phyloP scores from a whole-genome alignment of 169 alveolate species.

The Toxoplasma gondii region DNA sequence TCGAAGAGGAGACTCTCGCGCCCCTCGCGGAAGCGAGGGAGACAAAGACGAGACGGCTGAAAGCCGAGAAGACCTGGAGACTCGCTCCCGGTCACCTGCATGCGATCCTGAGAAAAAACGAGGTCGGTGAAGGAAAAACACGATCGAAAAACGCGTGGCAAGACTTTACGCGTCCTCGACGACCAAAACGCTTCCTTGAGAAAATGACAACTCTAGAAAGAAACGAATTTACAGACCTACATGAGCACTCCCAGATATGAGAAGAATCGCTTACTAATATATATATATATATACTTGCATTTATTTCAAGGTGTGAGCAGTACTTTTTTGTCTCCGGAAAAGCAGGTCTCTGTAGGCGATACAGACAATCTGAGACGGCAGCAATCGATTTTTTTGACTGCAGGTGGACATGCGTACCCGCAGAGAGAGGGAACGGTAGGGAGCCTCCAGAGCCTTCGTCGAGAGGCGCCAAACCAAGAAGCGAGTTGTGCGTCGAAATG shows the following conservation, averaged over 20 bases:
- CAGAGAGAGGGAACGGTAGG: background rate
- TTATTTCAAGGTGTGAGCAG: background rate
- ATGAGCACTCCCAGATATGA: background rate
- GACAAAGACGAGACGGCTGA: background rate
- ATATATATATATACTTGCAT: too few species aligned
- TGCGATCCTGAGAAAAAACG: background rate
- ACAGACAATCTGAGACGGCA: too few species aligned
- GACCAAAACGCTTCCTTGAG: too few species aligned
- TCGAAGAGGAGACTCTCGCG: background rate
- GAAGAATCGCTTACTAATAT: background rate
- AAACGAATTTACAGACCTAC: too few species aligned
- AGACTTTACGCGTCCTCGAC: too few species aligned
- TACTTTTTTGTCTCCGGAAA: too few species aligned
- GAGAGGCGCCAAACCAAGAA: background rate
- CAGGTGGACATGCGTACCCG: background rate
- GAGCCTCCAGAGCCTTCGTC: background rate
- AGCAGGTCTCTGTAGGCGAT: too few species aligned
- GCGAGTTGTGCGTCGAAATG: too few species aligned
- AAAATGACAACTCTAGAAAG: too few species aligned
- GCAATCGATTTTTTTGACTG: too few species aligned
- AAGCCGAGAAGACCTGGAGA: background rate
- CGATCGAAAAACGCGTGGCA: too few species aligned
- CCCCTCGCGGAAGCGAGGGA: background rate
- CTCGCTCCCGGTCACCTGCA: background rate
- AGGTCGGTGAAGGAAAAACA: too few species aligned